A percentile compares a stretch with the other conserved stretches of the same genome.
Evolutionary conservation across 2,329 filamentous ascomycete genomes (phyloP).

Genomic region (Talaromyces rugulosus): DNA sequence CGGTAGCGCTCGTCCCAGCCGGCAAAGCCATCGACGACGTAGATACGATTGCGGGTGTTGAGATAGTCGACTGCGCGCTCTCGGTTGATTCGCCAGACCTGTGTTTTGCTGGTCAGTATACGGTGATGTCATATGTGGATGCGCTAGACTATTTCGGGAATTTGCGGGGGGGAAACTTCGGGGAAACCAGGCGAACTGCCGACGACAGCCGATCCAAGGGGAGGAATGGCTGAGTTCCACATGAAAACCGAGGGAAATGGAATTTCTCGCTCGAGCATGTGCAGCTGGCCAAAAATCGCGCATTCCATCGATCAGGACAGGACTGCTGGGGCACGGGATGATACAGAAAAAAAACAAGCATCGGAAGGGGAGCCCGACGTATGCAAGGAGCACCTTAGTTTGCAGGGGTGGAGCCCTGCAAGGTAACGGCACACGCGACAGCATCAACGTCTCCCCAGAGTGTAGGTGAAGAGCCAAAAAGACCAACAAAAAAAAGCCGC

Average conservation of each 20-base stretch:
- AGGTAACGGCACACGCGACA: slow-evolving; percentile 17
- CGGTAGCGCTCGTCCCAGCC: slow-evolving; percentile 99
- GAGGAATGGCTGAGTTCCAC: background rate
- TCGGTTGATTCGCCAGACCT: slow-evolving; percentile 99
- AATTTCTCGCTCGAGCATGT: background rate
- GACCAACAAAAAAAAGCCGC: slow-evolving; percentile 9
- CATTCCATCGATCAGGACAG: slow-evolving; percentile 6
- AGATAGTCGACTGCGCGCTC: slow-evolving; percentile 98
- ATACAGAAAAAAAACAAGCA: slow-evolving; percentile 16
- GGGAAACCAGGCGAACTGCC: background rate
- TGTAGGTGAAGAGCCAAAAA: background rate
- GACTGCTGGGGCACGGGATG: background rate
- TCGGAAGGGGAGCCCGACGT: slow-evolving; percentile 16
- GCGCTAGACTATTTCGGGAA: slow-evolving; percentile 4
- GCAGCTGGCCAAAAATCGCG: slow-evolving; percentile 7
- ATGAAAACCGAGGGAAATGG: background rate
- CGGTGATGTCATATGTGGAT: slow-evolving; percentile 29
- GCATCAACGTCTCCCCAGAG: slow-evolving; percentile 6
- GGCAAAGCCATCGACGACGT: slow-evolving; percentile 94
- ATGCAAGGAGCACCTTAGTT: slow-evolving; percentile 11
- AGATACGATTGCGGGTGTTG: slow-evolving; percentile 98
- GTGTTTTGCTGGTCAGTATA: slow-evolving; percentile 16
- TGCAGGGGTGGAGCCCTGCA: slow-evolving; percentile 12
- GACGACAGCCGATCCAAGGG: background rate
- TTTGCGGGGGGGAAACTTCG: slow-evolving; percentile 16